Evolutionary conservation across 345 rosid genomes (phyloP).

Genomic region (Populus nigra): DNA sequence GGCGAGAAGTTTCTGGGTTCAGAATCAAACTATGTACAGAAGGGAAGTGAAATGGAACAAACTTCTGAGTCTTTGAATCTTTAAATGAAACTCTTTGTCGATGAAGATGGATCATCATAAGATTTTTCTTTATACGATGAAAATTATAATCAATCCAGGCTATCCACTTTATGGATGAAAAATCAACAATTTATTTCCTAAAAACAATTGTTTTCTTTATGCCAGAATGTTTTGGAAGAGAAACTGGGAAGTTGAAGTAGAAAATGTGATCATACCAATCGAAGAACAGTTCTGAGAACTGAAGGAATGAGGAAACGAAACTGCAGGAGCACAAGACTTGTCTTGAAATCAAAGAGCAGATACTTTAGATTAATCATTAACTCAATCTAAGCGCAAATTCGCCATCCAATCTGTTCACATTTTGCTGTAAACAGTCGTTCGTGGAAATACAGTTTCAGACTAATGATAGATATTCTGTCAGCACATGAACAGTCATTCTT

Average conservation of each 20-base stretch:
- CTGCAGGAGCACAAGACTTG: not conserved
- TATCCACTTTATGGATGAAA: not conserved
- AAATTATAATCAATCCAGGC: not conserved
- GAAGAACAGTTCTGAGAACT: too few species aligned
- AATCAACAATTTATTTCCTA: not conserved
- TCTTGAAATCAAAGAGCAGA: too few species aligned
- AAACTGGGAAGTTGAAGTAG: not conserved
- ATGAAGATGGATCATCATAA: not conserved
- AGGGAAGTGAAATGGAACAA: conserved; percentile 5
- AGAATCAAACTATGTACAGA: conserved; percentile 9
- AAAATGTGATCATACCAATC: not conserved
- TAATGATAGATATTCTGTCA: not conserved
- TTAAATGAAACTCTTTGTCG: not conserved
- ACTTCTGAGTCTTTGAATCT: not conserved
- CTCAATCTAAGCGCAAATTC: not conserved
- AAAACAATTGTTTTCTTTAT: not conserved
- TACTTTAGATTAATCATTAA: not conserved
- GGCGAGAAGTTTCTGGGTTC: not conserved
- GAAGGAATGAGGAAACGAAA: too few species aligned
- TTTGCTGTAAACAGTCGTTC: not conserved
- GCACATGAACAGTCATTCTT: not conserved
- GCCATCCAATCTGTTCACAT: not conserved
- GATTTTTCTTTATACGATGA: not conserved
- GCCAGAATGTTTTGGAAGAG: not conserved
- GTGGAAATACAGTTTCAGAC: not conserved